Evolutionary conservation across 164 flowering plant species (phyloP), one percentile per base, ranked within the genome.

Genomic region (Houttuynia cordata): DNA sequence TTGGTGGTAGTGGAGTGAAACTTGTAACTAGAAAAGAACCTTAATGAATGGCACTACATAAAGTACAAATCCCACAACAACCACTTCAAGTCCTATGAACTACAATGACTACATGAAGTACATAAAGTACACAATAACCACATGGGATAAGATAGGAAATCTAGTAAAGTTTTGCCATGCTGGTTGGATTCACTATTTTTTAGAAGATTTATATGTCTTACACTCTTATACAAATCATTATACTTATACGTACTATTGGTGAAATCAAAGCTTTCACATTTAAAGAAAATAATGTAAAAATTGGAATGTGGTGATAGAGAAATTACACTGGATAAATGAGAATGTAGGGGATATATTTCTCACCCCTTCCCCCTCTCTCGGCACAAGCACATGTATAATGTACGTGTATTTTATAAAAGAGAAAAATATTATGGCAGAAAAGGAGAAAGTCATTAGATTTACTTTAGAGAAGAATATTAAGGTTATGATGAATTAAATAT

Each of bases 101-200:
- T n/a, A n/a, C n/a, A n/a, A n/a, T n/a, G n/a, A n/a, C n/a, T n/a
- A n/a, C n/a, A n/a, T n/a, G n/a, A n/a, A n/a, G n/a, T n/a, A n/a
- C n/a, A n/a, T n/a, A n/a, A n/a, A n/a, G n/a, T n/a, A n/a, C n/a
- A n/a, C n/a, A n/a, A n/a, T n/a, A n/a, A n/a, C n/a, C n/a, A n/a
- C n/a, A n/a, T n/a, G n/a, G n/a, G n/a, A n/a, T n/a, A n/a, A n/a
- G n/a, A 62, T 49, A 22, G 15, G 55, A 22, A n/a, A 56, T 40
- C 53, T 5, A 53, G 13, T 52, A 64, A 50, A 50, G 53, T 47
- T 59, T 23, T 24, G n/a, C 51, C 59, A 51, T 61, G 68, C 60
- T 57, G 23, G 34, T n/a, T 40, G 8, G 22, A 14, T 22, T 39
- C 42, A 9, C 62, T 61, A 66, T 63, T 62, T 34, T 64, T 62